These are phyloP conservation scores for Aspergillus texensis DNA, from an alignment of 2,329 filamentous ascomycete genomes.

Conservation along the genomic window DNA sequence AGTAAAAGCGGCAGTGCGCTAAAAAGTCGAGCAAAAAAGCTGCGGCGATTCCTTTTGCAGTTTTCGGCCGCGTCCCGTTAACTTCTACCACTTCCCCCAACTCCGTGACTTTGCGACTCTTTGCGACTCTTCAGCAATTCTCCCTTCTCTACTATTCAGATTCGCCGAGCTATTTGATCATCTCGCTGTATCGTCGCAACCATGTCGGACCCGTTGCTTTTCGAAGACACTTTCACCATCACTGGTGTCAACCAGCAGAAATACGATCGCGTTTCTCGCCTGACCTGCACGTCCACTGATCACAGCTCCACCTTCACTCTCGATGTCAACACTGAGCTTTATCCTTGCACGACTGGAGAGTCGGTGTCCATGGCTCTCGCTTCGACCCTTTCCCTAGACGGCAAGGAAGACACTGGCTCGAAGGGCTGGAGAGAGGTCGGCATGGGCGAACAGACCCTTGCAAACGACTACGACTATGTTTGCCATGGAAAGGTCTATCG, in stretches of 20 bases:
- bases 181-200: constrained; percentile 43
- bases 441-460: constrained; percentile 60
- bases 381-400: constrained; percentile 83
- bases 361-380: constrained; percentile 80
- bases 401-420: constrained; percentile 70
- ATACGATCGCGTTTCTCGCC: constrained; percentile 92
- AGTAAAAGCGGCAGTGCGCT: constrained; percentile 29
- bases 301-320: constrained; percentile 76
- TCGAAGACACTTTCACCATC: constrained; percentile 88
- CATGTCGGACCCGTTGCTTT: constrained; percentile 86
- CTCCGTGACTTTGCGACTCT: background rate
- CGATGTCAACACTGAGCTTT: constrained; percentile 93
- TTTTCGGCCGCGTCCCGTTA: constrained; percentile 5
- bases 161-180: background rate
- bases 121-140: background rate
- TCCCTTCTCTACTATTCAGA: background rate
- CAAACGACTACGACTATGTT: constrained; percentile 56
- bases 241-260: constrained; percentile 79
- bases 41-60: constrained; percentile 14
- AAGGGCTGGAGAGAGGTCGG: constrained; percentile 75
- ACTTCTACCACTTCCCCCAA: background rate
- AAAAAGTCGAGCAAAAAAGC: constrained; percentile 29
- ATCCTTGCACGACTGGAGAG: constrained; percentile 74
- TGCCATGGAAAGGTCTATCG: constrained; percentile 56
- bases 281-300: constrained; percentile 76